A percentile compares a stretch with the other conserved stretches of the same genome.
These are phyloP conservation scores for Amaranthus palmeri DNA, from an alignment of 148 eudicot species.

Conservation along the genomic window DNA sequence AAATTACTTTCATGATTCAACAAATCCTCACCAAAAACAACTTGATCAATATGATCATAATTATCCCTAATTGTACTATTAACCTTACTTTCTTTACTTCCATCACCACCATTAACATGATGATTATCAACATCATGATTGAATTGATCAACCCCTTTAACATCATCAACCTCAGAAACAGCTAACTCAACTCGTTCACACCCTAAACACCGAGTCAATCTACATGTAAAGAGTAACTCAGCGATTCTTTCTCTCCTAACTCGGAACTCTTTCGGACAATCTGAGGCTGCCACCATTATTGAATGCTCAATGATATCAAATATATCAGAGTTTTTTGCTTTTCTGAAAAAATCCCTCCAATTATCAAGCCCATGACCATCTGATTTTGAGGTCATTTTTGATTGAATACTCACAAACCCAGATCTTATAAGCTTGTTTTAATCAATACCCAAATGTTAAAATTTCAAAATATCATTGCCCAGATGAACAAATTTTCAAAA, in stretches of 20 bases:
- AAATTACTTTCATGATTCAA: conserved; percentile 33
- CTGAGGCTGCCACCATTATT: conserved; percentile 75
- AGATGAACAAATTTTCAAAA: conserved; percentile 4
- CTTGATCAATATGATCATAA: conserved; percentile 12
- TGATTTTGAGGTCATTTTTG: conserved; percentile 39
- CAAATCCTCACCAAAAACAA: conserved; percentile 27
- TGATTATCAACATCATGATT: conserved; percentile 16
- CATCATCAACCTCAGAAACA: conserved; percentile 37
- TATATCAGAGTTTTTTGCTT: conserved; percentile 46
- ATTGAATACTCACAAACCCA: conserved; percentile 32
- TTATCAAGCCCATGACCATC: conserved; percentile 36
- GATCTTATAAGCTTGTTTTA: conserved; percentile 29
- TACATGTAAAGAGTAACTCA: conserved; percentile 55
- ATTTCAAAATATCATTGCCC: conserved; percentile 18
- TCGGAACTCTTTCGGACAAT: conserved; percentile 68
- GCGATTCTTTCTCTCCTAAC: conserved; percentile 60
- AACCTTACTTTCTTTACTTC: conserved; percentile 66
- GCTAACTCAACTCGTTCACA: conserved; percentile 65
- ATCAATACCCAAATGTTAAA: conserved; percentile 35
- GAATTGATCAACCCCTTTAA: conserved; percentile 16
- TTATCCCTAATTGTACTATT: conserved; percentile 40
- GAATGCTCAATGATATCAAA: conserved; percentile 75
- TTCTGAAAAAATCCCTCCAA: conserved; percentile 73
- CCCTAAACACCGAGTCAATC: conserved; percentile 46
- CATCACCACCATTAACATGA: conserved; percentile 32